These are phyloP conservation scores for Zhuliangozyma blackwelliae DNA, from an alignment of 1,139 yeast genomes.

Conservation along the genomic window DNA sequence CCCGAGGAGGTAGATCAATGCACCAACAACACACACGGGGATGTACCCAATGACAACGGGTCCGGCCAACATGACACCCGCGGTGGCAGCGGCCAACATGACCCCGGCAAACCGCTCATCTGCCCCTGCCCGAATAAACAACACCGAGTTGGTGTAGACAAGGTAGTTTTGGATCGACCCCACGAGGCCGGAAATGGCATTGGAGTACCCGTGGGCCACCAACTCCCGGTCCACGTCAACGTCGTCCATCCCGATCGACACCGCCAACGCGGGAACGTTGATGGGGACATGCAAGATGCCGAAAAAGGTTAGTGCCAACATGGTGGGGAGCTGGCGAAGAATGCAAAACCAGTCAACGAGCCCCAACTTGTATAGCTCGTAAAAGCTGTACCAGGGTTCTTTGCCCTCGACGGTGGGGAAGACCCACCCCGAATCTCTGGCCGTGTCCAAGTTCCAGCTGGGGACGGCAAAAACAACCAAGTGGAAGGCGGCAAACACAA, in stretches of 20 bases:
- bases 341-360: constrained; percentile 73
- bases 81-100: constrained; percentile 78
- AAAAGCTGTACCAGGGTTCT: constrained; percentile 88
- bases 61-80: constrained; percentile 76
- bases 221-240: constrained; percentile 89
- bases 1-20: constrained; percentile 84
- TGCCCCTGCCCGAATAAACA: constrained; percentile 92
- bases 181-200: constrained; percentile 71
- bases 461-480: constrained; percentile 63
- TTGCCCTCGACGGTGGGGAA: constrained; percentile 62
- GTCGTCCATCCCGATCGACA: constrained; percentile 79
- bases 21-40: constrained; percentile 93
- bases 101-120: constrained; percentile 85
- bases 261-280: constrained; percentile 94
- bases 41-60: constrained; percentile 91
- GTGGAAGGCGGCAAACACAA: constrained; percentile 68
- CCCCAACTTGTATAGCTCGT: constrained; percentile 63
- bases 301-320: constrained; percentile 92
- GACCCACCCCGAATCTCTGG: constrained; percentile 80
- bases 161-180: constrained; percentile 93
- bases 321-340: constrained; percentile 73
- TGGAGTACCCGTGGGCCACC: constrained; percentile 94
- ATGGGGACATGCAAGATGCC: constrained; percentile 96
- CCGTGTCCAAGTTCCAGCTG: constrained; percentile 51
- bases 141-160: constrained; percentile 89